Evolutionary conservation across 176 grass and related monocot species (phyloP), one percentile per base, ranked within the genome.

Genomic region (Coix lacrymajobi): DNA sequence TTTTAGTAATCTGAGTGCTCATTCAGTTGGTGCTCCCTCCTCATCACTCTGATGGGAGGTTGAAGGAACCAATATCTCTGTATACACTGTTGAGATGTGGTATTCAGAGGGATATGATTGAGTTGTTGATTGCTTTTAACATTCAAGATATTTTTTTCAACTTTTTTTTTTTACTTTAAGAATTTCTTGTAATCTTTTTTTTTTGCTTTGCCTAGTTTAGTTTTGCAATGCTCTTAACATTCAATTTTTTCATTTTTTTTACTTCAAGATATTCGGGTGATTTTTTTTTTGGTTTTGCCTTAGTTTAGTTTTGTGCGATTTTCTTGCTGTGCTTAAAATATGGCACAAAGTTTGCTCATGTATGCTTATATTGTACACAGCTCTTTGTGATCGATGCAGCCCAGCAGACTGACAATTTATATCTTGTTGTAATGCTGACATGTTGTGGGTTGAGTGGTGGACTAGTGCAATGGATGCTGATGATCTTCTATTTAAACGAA

Each of bases 1-100:
- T 62, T 88, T 91, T 91, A 91, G 89, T 91, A 91, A 91, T 91
- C 81, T 57, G 85, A 91, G 77, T 44, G 40, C 19, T 57, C 17
- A 46, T 77, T 85, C 16, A 78, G 24, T 72, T 88, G 89, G 85
- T 88, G 85, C 89, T 91, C 89, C 85, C 85, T 91, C 64, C 20
- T 76, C 29, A 71, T 46, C 19, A 14, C 2, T 73, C 3, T 63
- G 56, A 19, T 83, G 73, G 77, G 49, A 83, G 87, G 87, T 84
- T 76, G 75, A 74, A 90, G 84, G 84, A 84, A 80, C 80, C 75
- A 83, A 54, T 14, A 8, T 33, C 62, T 73, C 84, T 28, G 26
- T 64, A 8, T 37, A 65, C 72, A 52, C n/a, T 90, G 88, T 83
- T 65, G 84, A 90, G 60, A 90, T 79, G 9, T 66, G 88, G 84